Percentiles rank a stretch among this genome's conserved stretches.
phyloP scores from a whole-genome alignment of 164 flowering plant genomes.

The Paratinospora sagittata region DNA sequence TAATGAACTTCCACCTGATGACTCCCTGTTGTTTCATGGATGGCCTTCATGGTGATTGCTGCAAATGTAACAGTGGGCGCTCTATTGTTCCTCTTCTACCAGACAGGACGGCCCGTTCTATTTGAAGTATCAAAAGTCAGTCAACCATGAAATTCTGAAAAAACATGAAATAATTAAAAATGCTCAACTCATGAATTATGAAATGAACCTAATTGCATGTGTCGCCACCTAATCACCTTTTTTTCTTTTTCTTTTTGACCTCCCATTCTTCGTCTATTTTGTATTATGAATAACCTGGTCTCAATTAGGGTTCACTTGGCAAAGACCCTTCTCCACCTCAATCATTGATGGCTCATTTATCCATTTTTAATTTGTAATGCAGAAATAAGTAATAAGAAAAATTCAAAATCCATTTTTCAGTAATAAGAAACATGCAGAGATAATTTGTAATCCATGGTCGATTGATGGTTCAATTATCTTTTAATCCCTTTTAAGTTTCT shows the following conservation, averaged over 20 bases:
- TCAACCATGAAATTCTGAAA: neutral
- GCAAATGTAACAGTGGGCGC: neutral
- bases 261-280: neutral
- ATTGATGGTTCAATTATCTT: neutral
- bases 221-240: neutral
- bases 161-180: neutral
- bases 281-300: neutral
- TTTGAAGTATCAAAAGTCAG: neutral
- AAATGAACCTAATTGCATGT: neutral
- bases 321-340: neutral
- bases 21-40: conserved; percentile 11
- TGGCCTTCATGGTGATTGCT: conserved; percentile 13
- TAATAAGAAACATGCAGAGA: neutral
- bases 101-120: neutral
- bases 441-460: no score
- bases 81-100: conserved; percentile 5
- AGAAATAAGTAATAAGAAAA: neutral
- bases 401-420: neutral
- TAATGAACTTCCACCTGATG: conserved; percentile 22
- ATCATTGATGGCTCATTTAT: neutral
- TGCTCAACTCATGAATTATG: neutral
- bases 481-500: neutral
- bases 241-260: neutral
- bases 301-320: neutral
- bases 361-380: neutral